Evolutionary conservation across 2,329 filamentous ascomycete species (phyloP), one percentile per base, ranked within the genome.

Genomic region (Xylogone sp.): DNA sequence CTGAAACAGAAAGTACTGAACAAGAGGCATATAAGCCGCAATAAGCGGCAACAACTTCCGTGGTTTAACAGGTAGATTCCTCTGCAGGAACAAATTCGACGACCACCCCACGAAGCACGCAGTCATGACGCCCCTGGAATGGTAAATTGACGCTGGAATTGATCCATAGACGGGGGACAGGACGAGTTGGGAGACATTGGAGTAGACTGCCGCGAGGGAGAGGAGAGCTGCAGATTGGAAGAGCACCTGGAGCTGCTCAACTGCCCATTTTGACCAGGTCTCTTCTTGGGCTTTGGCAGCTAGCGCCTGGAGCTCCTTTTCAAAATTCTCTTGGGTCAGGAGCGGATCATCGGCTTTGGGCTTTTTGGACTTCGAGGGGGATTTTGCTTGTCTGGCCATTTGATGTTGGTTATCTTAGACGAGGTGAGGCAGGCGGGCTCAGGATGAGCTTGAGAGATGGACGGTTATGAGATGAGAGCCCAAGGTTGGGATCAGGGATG

Each of bases 121-220:
- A 3, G 80, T 72, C 60, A 83, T 83, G 56, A 90, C 73, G 54
- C 84, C 77, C 64, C 81, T 79, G 48, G 77, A 72, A 67, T 97
- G 93, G 68, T 86, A 87, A 58, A 86, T 75, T 1, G 82, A 79
- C 1, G 90, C 77, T 1, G 93, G 88, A 34, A 96, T 88, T 16
- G 86, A 84, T 48, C 94, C 94, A 69, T 95, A 97, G 10, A 95
- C 87, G 2, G 94, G 94, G 19, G 90, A 88, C 29, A 97, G 76
- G 39, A 82, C 85, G 56, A 91, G 76, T 65, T 90, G 83, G 1
- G 88, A 93, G 52, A 87, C 80, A 56, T 84, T 83, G 45, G 87
- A 85, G 54, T 80, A 83, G 42, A 85, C 65, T 43, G 84, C 88
- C 9, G 81, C 76, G 44, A 88, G 72, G 21, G 74, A 59, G 55